A percentile compares a stretch with the other conserved stretches of the same genome.
Conservation (phyloP, 2,329 filamentous ascomycete genomes). For the Tolypocladium paradoxum region DNA sequence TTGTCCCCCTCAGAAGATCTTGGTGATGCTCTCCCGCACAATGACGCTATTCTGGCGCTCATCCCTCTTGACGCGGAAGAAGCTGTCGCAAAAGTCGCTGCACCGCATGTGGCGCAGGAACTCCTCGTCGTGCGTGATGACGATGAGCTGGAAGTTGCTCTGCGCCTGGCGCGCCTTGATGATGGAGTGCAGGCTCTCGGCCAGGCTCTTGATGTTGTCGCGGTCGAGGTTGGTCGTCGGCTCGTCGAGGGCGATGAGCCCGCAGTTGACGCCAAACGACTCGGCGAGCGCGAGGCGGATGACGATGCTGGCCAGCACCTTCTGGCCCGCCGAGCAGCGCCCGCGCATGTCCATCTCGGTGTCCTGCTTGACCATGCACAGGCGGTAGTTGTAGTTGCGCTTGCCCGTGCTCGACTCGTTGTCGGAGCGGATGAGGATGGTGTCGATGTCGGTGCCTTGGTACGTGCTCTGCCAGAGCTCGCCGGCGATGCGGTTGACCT, state of each 20-base stretch:
- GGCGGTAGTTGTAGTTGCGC: constrained; percentile 89
- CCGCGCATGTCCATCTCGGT: constrained; percentile 99
- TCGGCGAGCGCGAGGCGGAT: constrained; percentile 93
- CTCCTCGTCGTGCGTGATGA: constrained; percentile 98
- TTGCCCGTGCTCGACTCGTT: constrained; percentile 64
- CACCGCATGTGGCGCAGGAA: constrained; percentile 91
- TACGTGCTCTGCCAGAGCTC: constrained; percentile 98
- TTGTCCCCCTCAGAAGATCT: constrained; percentile 22
- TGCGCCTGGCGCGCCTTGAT: constrained; percentile 76
- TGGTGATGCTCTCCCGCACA: constrained; percentile 52
- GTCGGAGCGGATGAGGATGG: constrained; percentile 88
- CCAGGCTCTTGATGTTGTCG: constrained; percentile 88
- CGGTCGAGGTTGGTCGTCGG: constrained; percentile 93
- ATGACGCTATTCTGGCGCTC: constrained; percentile 82
- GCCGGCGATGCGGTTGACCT: constrained; percentile 88
- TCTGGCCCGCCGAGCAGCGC: constrained; percentile 91
- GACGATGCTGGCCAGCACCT: constrained; percentile 93
- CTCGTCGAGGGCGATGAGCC: constrained; percentile 91
- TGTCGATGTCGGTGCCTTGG: constrained; percentile 93
- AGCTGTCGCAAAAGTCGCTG: constrained; percentile 83
- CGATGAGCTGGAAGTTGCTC: constrained; percentile 92
- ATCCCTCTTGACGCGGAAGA: constrained; percentile 78
- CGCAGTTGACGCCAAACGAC: constrained; percentile 92
- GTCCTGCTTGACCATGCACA: constrained; percentile 96
- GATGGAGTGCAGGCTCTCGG: constrained; percentile 74